Base-by-base conservation (phyloP, 768 basidiomycete species). In the Rhizopogon vesiculosus region DNA sequence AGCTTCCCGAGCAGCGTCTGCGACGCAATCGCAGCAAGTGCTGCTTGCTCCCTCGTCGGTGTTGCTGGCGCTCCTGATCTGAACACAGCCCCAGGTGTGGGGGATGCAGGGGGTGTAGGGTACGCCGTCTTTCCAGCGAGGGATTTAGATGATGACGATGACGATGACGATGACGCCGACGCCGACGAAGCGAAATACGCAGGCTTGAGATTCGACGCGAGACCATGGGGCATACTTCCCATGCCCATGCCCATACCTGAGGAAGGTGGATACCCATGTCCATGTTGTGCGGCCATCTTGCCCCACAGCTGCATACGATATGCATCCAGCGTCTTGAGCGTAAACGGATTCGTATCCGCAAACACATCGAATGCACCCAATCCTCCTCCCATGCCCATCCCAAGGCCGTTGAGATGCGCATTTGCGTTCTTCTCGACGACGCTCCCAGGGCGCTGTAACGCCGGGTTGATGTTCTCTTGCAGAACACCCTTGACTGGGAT, bases 281-380 rank as follows among this genome's bases (percentile, higher is more conserved):
- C 46, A 9, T 82, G 87, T 61, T 92, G 91, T 33, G 84, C 78
- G 0, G 92, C 92, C 84, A 96, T 90, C 72, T 88, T 83, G 35
- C 86, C 83, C 94, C 93, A 96, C 0, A 97, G 77, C 58, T 96
- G 93, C 89, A 93, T 93, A 42, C 93, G 82, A 66, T 87, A 87
- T 67, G 85, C 81, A 71, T 95, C 93, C 61, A 95, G 74, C 1
- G 81, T 84, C 76, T 92, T 93, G 77, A 95, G 82, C 3, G 89
- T 93, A 71, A 94, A 94, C 12, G 86, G 85, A 60, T 91, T 92
- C 59, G 77, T 67, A 61, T 94, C 92, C 22, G 86, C 76, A 70
- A 91, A 94, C 15, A 83, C 77, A 55, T 93, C 89, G 69, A 93
- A 91, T 1, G 80, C 78, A 41, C 71, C 73, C 57, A 68, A 13